A percentile compares a stretch with the other conserved stretches of the same genome.
phyloP scores from a whole-genome alignment of 805 yeast species.

The Candida montana region DNA sequence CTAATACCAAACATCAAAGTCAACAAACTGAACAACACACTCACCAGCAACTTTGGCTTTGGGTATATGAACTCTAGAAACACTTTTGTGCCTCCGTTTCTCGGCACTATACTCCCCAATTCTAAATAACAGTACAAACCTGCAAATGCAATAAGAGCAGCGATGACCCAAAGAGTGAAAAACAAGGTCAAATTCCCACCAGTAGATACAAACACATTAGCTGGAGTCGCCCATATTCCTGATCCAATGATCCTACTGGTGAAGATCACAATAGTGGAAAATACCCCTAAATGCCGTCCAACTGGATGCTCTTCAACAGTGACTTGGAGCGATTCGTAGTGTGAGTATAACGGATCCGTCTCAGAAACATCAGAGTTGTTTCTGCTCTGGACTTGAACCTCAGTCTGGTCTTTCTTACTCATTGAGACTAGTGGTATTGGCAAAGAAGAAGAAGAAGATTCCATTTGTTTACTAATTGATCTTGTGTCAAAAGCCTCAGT shows the following conservation, averaged over 20 bases:
- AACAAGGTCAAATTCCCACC: conserved; percentile 64
- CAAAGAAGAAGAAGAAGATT: not conserved
- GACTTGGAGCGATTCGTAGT: conserved; percentile 1
- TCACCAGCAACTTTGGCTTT: conserved; percentile 50
- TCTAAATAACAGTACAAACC: conserved; percentile 66
- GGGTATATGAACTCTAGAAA: conserved; percentile 64
- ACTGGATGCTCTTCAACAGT: conserved; percentile 42
- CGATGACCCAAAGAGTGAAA: conserved; percentile 56
- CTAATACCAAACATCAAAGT: conserved; percentile 51
- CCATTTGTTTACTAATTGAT: too few species aligned
- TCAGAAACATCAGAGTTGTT: conserved; percentile 19
- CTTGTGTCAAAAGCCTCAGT: too few species aligned
- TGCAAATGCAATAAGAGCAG: conserved; percentile 57
- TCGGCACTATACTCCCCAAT: conserved; percentile 63
- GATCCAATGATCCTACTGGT: conserved; percentile 71
- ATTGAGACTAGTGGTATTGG: not conserved
- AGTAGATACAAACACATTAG: conserved; percentile 56
- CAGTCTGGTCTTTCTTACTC: conserved; percentile 11
- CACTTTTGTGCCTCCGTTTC: conserved; percentile 73
- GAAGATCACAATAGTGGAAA: conserved; percentile 58
- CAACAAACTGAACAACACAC: conserved; percentile 44
- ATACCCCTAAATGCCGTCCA: conserved; percentile 69
- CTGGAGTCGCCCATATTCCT: conserved; percentile 71
- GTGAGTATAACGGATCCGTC: not conserved
- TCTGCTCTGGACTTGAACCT: conserved; percentile 13